These are phyloP conservation scores for Juncus inflexus DNA, from an alignment of 176 grass and related monocot genomes.

Conservation along the genomic window DNA sequence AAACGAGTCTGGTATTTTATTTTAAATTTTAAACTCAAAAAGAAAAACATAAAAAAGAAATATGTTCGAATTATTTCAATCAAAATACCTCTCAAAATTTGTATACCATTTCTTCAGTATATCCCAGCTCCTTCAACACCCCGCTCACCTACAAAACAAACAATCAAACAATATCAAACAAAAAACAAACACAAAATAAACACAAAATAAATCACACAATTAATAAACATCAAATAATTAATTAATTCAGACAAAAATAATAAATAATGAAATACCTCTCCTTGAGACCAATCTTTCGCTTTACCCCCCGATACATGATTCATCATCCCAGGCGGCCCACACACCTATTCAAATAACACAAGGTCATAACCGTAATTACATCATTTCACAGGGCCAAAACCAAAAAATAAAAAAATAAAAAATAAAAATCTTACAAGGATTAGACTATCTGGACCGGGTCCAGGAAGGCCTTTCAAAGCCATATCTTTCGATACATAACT, in stretches of 20 bases:
- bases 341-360: conserved; percentile 45
- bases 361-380: conserved; percentile 14
- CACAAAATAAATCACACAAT: no score
- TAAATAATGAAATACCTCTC: conserved; percentile 46
- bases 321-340: conserved; percentile 97
- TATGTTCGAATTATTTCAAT: not conserved
- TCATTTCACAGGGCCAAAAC: conserved; percentile 2
- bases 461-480: conserved; percentile 83
- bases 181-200: no score
- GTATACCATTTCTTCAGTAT: conserved; percentile 79
- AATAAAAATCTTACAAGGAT: conserved; percentile 61
- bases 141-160: conserved; percentile 43
- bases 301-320: conserved; percentile 88
- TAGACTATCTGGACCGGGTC: conserved; percentile 54
- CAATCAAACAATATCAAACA: no score
- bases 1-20: conserved; percentile 17
- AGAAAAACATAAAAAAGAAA: conserved; percentile 4
- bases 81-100: conserved; percentile 60
- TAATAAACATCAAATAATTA: no score
- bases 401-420: not conserved
- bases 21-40: not conserved
- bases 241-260: no score
- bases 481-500: conserved; percentile 81
- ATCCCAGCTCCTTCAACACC: conserved; percentile 80
- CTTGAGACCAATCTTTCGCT: conserved; percentile 81